Evolutionary conservation across 805 yeast species (phyloP).

Genomic region (Lipomyces chichibuensis): DNA sequence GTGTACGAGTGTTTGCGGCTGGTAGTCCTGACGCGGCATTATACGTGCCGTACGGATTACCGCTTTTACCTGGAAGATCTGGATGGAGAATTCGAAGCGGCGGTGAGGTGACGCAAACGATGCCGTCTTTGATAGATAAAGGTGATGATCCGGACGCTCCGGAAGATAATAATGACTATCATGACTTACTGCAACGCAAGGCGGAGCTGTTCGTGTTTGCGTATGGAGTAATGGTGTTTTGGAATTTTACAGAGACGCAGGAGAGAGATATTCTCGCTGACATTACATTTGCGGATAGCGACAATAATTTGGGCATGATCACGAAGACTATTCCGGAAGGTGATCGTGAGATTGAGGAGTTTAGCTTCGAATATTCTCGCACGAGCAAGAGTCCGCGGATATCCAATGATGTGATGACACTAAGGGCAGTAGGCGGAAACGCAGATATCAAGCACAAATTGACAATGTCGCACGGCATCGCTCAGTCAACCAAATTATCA

Average conservation of each 20-base stretch:
- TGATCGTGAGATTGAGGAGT: slow-evolving; percentile 91
- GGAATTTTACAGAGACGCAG: slow-evolving; percentile 92
- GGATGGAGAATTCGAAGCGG: slow-evolving; percentile 69
- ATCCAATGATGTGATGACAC: slow-evolving; percentile 90
- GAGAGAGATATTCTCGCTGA: slow-evolving; percentile 94
- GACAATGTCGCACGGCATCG: slow-evolving; percentile 94
- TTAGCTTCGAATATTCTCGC: slow-evolving; percentile 66
- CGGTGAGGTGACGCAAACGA: not conserved
- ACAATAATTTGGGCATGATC: slow-evolving; percentile 42
- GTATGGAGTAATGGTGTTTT: slow-evolving; percentile 96
- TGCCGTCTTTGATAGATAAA: slow-evolving; percentile 47
- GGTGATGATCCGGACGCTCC: slow-evolving; percentile 10
- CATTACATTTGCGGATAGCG: slow-evolving; percentile 62
- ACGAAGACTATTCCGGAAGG: slow-evolving; percentile 75
- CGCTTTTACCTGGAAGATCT: slow-evolving; percentile 73
- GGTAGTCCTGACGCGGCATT: slow-evolving; percentile 71
- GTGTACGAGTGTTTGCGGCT: slow-evolving; percentile 60
- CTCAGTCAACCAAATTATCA: slow-evolving; percentile 91
- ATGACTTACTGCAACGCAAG: slow-evolving; percentile 42
- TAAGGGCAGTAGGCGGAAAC: slow-evolving; percentile 53
- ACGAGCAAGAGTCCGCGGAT: slow-evolving; percentile 52
- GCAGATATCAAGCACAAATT: slow-evolving; percentile 84
- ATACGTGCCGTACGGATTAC: slow-evolving; percentile 85
- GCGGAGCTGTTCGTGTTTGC: slow-evolving; percentile 86
- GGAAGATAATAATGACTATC: slow-evolving; percentile 11